These are phyloP conservation scores for Mycena leptocephala DNA, from an alignment of 768 basidiomycete species.

Conservation along the genomic window DNA sequence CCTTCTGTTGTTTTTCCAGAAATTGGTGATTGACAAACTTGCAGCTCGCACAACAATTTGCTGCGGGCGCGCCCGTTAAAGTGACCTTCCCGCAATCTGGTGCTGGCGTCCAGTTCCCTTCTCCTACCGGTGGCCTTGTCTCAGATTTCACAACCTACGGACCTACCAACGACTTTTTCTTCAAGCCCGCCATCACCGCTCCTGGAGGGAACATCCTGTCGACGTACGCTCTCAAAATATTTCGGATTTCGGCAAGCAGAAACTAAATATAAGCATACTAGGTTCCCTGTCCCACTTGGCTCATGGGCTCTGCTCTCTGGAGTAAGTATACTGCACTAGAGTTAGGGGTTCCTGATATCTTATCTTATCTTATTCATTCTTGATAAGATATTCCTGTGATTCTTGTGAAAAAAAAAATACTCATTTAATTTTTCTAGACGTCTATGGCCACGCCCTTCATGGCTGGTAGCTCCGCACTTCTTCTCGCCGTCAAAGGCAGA, in stretches of 20 bases:
- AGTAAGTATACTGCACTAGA: not conserved
- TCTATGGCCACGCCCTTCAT: conserved; percentile 64
- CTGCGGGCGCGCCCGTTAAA: conserved; percentile 57
- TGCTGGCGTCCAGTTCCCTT: conserved; percentile 59
- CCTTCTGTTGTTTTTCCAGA: not conserved
- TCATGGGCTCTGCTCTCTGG: conserved; percentile 59
- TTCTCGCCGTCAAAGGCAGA: conserved; percentile 59
- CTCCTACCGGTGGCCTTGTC: conserved; percentile 69
- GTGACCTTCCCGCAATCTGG: conserved; percentile 67
- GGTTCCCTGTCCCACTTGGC: conserved; percentile 58
- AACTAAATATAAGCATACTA: too few species aligned
- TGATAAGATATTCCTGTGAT: too few species aligned
- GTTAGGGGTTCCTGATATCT: too few species aligned
- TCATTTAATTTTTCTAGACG: conserved; percentile 43
- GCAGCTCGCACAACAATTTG: conserved; percentile 69
- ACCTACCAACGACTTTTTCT: conserved; percentile 73
- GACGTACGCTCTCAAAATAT: too few species aligned
- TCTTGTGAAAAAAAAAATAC: too few species aligned
- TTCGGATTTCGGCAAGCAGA: too few species aligned
- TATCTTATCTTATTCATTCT: too few species aligned
- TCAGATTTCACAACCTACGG: conserved; percentile 73
- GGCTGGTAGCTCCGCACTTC: conserved; percentile 62
- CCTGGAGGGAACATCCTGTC: conserved; percentile 70
- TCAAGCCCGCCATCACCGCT: conserved; percentile 69
- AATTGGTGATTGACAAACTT: conserved; percentile 2